phyloP scores from a whole-genome alignment of 1,284 basidiomycete species.

The Porogramme epimiltina region DNA sequence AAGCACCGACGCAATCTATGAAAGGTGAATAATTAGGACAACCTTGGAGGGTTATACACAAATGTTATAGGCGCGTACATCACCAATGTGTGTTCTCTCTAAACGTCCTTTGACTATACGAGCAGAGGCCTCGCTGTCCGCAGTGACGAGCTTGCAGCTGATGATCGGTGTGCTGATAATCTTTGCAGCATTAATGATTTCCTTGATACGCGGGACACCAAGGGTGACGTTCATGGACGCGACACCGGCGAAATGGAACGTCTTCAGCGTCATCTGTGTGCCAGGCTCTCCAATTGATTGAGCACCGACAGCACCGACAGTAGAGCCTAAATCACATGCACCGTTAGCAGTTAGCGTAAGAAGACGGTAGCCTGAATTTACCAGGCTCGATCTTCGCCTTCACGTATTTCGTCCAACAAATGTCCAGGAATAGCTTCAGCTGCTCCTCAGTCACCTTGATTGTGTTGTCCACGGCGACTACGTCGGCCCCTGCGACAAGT shows the following conservation, averaged over 20 bases:
- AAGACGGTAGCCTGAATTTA: conserved; percentile 26
- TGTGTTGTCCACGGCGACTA: conserved; percentile 84
- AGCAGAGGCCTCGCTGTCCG: conserved; percentile 86
- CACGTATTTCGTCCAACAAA: conserved; percentile 91
- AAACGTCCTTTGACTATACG: conserved; percentile 97
- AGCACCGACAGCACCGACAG: conserved; percentile 97
- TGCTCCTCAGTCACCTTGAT: conserved; percentile 88
- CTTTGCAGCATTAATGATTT: conserved; percentile 99
- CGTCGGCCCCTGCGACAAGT: conserved; percentile 53
- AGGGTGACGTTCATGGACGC: conserved; percentile 99
- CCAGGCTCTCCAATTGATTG: conserved; percentile 99
- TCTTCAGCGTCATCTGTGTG: conserved; percentile 99
- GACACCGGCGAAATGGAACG: conserved; percentile 99
- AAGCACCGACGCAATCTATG: conserved; percentile 86
- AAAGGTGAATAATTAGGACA: not conserved
- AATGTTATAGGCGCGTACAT: conserved; percentile 54
- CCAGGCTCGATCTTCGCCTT: conserved; percentile 95
- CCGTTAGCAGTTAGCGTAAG: not conserved
- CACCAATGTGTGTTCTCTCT: conserved; percentile 94
- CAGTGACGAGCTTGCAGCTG: conserved; percentile 89
- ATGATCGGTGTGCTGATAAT: conserved; percentile 98
- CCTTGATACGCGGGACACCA: conserved; percentile 99
- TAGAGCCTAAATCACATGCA: conserved; percentile 67
- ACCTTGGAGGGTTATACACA: not conserved
- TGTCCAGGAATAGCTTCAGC: conserved; percentile 77